Evolutionary conservation across 306 rosid genomes (phyloP), one percentile per base, ranked within the genome.

Genomic region (Quercus mongolica): DNA sequence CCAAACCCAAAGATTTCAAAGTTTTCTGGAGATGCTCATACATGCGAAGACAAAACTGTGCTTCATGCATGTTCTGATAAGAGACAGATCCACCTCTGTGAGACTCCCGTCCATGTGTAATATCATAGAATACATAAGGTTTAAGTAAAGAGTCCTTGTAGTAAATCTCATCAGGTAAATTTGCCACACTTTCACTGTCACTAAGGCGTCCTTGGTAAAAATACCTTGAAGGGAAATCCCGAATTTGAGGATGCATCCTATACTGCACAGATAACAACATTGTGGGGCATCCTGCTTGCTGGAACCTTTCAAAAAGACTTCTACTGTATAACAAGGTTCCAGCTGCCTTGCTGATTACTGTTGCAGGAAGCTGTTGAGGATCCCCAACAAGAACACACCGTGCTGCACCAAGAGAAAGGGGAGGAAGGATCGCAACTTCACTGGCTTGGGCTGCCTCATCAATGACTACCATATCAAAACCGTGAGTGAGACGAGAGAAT

Each of bases 381-480:
- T 95, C 99, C 85, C 99, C 99, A 70, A 95, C 98, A 71, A 95
- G 98, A 86, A 95, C 99, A 77, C 99, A 95, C 12, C 99, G 85
- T 35, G 99, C 98, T 74, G 98, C 99, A 70, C 99, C 99, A 77
- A 92, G 98, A 46, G 99, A 81, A 59, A 93, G 99, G 14, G 99
- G 99, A 56, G 99, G 99, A 84, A 93, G 97, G 89, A 95, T 67
- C 49, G 84, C 99, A 76, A 90, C 98, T 86, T 95, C 99, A 83
- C 99, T 93, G 69, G 99, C 99, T 87, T 95, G 99, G 72, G 98
- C 98, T 58, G 99, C 99, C 84, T 95, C 98, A 76, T 93, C 99
- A 83, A 95, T 92, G 69, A 95, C 99, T 72, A 95, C 99, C 98
- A 95, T 95, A 85, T 95, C 98, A 91, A 95, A 95, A 73, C 99